Conservation (phyloP, 164 flowering plant species). For the Saururus chinensis region DNA sequence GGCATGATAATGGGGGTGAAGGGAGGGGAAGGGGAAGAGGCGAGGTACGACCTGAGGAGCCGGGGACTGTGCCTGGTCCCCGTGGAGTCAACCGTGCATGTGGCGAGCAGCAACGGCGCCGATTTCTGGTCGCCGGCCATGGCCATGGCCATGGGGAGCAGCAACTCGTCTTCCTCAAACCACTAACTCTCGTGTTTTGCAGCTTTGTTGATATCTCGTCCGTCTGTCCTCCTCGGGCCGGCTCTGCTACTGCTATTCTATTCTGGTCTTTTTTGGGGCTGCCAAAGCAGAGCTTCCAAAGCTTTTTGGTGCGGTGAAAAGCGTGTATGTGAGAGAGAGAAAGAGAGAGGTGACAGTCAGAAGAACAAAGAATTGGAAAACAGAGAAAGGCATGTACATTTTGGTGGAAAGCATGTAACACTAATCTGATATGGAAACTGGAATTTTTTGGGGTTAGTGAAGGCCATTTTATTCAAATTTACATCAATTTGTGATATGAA, state of each 20-base stretch:
- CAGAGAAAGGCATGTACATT: too few relatives aligned
- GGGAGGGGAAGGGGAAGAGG: constrained; percentile 12
- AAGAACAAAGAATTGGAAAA: too few relatives aligned
- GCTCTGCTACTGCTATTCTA: neutral
- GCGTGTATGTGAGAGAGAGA: too few relatives aligned
- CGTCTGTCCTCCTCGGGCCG: neutral
- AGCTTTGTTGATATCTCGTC: neutral
- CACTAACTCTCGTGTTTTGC: constrained; percentile 6
- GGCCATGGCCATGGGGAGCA: constrained; percentile 21
- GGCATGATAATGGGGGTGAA: neutral
- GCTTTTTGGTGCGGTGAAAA: neutral
- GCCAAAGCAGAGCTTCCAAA: neutral
- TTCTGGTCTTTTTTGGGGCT: neutral
- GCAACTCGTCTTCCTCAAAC: constrained; percentile 6
- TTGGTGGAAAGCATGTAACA: too few relatives aligned
- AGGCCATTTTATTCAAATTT: too few relatives aligned
- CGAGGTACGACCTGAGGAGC: constrained; percentile 43
- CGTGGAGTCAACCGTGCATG: constrained; percentile 35
- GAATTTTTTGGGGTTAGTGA: too few relatives aligned
- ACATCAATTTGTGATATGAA: too few relatives aligned
- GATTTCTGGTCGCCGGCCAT: constrained; percentile 72
- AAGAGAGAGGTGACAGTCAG: too few relatives aligned
- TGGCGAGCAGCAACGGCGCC: constrained; percentile 59
- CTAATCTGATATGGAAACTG: too few relatives aligned
- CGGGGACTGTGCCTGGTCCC: constrained; percentile 76